A percentile compares a stretch with the other conserved stretches of the same genome.
phyloP scores from a whole-genome alignment of 2,329 filamentous ascomycete genomes.

The Pseudogymnoascus sp. region DNA sequence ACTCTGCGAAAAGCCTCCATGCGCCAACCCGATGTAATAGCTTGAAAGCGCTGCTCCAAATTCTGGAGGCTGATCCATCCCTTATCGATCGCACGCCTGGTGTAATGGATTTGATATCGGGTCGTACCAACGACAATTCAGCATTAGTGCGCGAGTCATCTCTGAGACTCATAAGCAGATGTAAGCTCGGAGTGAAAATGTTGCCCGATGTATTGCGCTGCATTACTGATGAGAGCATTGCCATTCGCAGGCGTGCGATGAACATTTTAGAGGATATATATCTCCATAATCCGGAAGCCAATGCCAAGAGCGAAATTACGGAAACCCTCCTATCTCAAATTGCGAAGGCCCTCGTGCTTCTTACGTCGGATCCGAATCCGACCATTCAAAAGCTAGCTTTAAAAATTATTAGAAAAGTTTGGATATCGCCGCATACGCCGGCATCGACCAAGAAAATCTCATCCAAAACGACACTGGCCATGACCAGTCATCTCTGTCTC shows the following conservation, averaged over 20 bases:
- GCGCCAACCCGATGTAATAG: slow-evolving; percentile 82
- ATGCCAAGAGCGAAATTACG: slow-evolving; percentile 65
- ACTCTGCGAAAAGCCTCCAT: slow-evolving; percentile 64
- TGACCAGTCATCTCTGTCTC: slow-evolving; percentile 60
- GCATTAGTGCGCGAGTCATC: slow-evolving; percentile 83
- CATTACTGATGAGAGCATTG: slow-evolving; percentile 66
- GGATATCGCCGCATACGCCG: slow-evolving; percentile 59
- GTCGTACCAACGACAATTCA: slow-evolving; percentile 68
- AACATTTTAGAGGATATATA: slow-evolving; percentile 85
- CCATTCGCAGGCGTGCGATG: slow-evolving; percentile 85
- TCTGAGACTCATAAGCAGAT: no score
- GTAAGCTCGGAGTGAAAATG: slow-evolving; percentile 71
- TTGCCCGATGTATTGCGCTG: slow-evolving; percentile 65
- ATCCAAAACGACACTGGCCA: no score
- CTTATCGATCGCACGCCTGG: slow-evolving; percentile 70
- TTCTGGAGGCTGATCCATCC: slow-evolving; percentile 82
- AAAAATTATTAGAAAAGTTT: slow-evolving; percentile 83
- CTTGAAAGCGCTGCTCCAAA: slow-evolving; percentile 76
- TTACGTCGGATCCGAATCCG: no score
- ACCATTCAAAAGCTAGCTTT: no score
- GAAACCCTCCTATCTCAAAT: slow-evolving; percentile 73
- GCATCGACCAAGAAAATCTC: no score
- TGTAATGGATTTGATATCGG: slow-evolving; percentile 64
- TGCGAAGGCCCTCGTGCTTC: slow-evolving; percentile 71
- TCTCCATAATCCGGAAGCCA: slow-evolving; percentile 58